Base-by-base conservation (phyloP, 768 basidiomycete genomes). In the Butyriboletus loyo region DNA sequence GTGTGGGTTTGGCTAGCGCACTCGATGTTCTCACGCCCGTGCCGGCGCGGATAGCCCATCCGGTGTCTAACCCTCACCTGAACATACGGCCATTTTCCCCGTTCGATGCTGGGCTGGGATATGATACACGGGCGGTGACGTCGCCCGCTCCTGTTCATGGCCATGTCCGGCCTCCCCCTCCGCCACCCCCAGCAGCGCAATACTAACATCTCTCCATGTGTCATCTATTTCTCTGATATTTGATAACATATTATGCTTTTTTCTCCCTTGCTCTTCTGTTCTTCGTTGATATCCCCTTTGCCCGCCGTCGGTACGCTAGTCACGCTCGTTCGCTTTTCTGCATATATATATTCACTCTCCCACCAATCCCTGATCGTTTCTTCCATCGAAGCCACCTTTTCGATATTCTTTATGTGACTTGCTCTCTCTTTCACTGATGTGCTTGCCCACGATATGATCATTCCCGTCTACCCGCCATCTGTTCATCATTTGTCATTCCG, bases 31-130 rank as follows among this genome's bases (percentile, higher is more conserved):
- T 66, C 56, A 21, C 60, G 57, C 28, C 68, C 64, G 15, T 34
- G 19, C 44, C 45, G 2, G 5, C 48, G 41, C 54, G 61, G 48
- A 58, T 65, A 13, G 46, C 55, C 25, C 53, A 58, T 14, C 54
- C 59, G 0, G 14, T 38, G 21, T 21, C 45, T 22, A 44, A 62
- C 8, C 28, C 58, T 13, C 59, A 49, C 14, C 39, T 77, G 55
- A 74, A 77, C 30, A 60, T 76, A 34, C 67, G 72, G 37, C 76
- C 80, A 7, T 80, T 81, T 59, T 77, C 77, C 2, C 79, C 80
- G 2, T 80, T 82, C 59, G 64, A 67, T 17, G 56, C 71, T 7
- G 72, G 67, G n/a, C 19, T 61, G 11, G 56, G 56, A 32, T 57
- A 63, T 19, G 60, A 65, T 9, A 9, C 42, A 8, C 41, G 55